Base-by-base conservation (phyloP, 2,329 filamentous ascomycete genomes). In the Chalara sp. region DNA sequence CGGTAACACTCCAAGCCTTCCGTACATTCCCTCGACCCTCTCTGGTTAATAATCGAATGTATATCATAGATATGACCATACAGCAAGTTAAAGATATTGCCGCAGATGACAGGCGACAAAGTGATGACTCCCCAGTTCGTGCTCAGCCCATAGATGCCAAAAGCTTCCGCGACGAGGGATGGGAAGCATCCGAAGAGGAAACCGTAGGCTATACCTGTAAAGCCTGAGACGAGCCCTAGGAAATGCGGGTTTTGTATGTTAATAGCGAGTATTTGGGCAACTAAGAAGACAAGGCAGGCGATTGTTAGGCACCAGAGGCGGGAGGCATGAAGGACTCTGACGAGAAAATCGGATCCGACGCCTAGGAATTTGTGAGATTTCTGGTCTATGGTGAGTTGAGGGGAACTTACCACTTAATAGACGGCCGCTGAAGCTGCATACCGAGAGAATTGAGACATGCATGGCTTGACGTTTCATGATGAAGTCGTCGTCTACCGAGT, bases 51-150 rank as follows among this genome's bases (percentile, higher is more conserved):
- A 33, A 84, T 70, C 28, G 86, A 91, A 67, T 96, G 90, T 6
- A 72, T 71, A 65, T 99, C 93, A 60, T 89, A 95, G 0, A 96
- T 83, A 12, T 68, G 71, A 46, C 93, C 93, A 65, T 97, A 99
- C 52, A 93, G 82, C 1, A 96, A 71, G 65, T 97, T 99, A 76
- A 95, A 97, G 28, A 96, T 68, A 61, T 97, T 95, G 46, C 89
- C 91, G 6, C 85, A 90, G 31, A 96, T 69, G 3, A 96, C 89
- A 0, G 92, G 91, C 3, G 89, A 86, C 45, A 96, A 74, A 0
- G 89, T 96, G 83, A 99, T 95, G 61, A 87, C 86, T 11, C 93
- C 93, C 92, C 93, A 99, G 64, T 97, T 99, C 65, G 96, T 89
- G 50, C 86, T 90, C 44, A 99, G 75, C 1, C 91, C 92, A 54